Evolutionary conservation across 2,329 filamentous ascomycete species (phyloP), one percentile per base, ranked within the genome.

Genomic region (Cytospora piceicola): DNA sequence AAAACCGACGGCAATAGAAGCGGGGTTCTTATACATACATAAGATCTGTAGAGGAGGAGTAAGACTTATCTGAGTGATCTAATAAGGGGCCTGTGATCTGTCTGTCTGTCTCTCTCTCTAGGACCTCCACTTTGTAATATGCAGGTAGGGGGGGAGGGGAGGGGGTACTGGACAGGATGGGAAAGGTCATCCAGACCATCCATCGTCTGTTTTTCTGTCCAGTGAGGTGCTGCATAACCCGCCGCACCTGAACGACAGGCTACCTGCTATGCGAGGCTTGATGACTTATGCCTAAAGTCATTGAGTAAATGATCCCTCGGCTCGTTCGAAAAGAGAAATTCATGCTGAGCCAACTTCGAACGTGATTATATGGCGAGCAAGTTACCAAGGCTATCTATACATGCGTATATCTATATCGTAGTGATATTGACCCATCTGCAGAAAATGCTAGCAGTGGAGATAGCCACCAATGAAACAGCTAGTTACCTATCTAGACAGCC

Each of bases 21-120:
- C 53, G 61, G 61, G 61, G 61, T 56, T 63, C 56, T 57, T 63
- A 63, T 39, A 57, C n/a, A 46, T 54, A 42, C n/a, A 29, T 49
- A 57, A 54, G 39, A n/a, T 22, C 17, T 22, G 34, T 53, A 54
- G 39, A 34, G 4, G n/a, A 20, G 53, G 24, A 34, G 60, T 14
- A 32, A 49, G 22, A 46, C 49, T 52, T 51, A 32, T 49, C 55
- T 54, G 46, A 49, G 39, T 61, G 59, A 54, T 55, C 46, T 53
- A 60, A 32, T 53, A 60, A 32, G 57, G 56, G 29, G 55, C 56
- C 52, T 42, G 57, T 64, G 62, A 64, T 64, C 22, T 49, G n/a
- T 14, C 34, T 55, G 20, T 42, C n/a, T 22, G 14, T 30, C 29
- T 20, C 24, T 15, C 14, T 32, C n/a, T 49, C 34, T n/a, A 24